Base-by-base conservation (phyloP, 139 green algal genomes). In the Spirogloea muscicola region DNA sequence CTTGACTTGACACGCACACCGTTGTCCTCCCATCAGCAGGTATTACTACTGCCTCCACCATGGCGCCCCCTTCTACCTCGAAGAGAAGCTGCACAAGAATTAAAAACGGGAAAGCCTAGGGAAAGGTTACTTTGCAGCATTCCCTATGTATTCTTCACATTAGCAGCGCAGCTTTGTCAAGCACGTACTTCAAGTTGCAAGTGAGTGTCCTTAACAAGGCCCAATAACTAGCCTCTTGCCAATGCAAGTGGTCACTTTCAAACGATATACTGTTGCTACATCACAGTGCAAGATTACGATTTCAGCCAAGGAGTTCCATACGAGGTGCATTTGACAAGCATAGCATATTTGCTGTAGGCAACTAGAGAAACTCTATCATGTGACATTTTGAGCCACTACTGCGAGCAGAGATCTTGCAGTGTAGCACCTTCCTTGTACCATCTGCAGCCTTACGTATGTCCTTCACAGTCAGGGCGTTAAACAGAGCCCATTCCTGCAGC, bases 11-110 rank as follows among this genome's bases (percentile, higher is more conserved):
- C 49, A 79, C 72, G 21, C 72, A 79, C 9, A 74, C 62, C 37
- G 42, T 79, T 59, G 46, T 41, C 59, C 41, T 18, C 43, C 29
- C 25, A n/a, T 1, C n/a, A 60, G 63, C 29, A 21, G 68, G 68
- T 33, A 82, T 82, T 39, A 81, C 39, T 3, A 83, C 81, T 5
- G 67, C 61, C 69, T 81, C 74, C 27, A 83, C 75, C n/a, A 72
- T 1, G 21, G 57, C 65, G n/a, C 68, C 69, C 3, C 9, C 9
- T n/a, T n/a, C n/a, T n/a, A n/a, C n/a, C n/a, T n/a, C n/a, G n/a
- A n/a, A n/a, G n/a, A n/a, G n/a, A n/a, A n/a, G n/a, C n/a, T n/a
- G n/a, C n/a, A n/a, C n/a, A n/a, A n/a, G n/a, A n/a, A n/a, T n/a
- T n/a, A n/a, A n/a, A n/a, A n/a, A n/a, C n/a, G n/a, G n/a, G n/a